Percentiles rank a stretch among this genome's conserved stretches.
These are phyloP conservation scores for Lactarius quietus DNA, from an alignment of 768 basidiomycete genomes.

Conservation along the genomic window DNA sequence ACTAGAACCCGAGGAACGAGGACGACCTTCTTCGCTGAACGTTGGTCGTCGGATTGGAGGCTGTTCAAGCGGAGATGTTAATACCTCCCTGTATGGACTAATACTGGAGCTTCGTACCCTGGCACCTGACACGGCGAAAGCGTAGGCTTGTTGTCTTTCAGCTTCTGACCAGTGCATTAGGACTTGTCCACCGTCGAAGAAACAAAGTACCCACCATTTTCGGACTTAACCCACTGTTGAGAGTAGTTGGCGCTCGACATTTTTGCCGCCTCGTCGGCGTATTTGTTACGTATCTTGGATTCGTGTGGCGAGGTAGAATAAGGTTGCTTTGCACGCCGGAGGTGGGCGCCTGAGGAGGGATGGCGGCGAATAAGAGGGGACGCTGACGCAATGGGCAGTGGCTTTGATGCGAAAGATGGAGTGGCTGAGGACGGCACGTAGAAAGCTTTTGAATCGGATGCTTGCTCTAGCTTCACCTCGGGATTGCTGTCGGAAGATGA, in stretches of 20 bases:
- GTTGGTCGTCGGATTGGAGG: conserved; percentile 27
- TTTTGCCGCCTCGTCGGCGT: conserved; percentile 12
- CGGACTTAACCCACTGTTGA: conserved; percentile 25
- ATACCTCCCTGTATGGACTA: conserved; percentile 19
- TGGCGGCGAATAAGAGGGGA: conserved; percentile 21
- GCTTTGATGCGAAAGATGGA: conserved; percentile 22
- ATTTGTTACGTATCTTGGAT: conserved; percentile 20
- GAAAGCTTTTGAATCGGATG: conserved; percentile 33
- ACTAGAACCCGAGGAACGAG: conserved; percentile 41
- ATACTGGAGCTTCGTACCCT: conserved; percentile 28
- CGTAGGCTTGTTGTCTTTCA: conserved; percentile 24
- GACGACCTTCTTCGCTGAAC: conserved; percentile 28
- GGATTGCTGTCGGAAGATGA: conserved; percentile 28
- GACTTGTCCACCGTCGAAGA: neutral
- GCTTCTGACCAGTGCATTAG: conserved; percentile 15
- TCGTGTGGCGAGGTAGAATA: conserved; percentile 21
- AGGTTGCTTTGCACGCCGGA: conserved; percentile 26
- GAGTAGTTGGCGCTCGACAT: conserved; percentile 24
- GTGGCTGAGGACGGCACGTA: conserved; percentile 45
- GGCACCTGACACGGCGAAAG: conserved; percentile 20
- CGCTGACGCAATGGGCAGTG: conserved; percentile 13
- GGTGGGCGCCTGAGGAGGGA: conserved; percentile 10
- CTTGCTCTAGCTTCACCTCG: conserved; percentile 19
- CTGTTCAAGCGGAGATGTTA: conserved; percentile 32
- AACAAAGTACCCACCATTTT: conserved; percentile 16